Conservation (phyloP, 2,329 filamentous ascomycete species). For the Ceratocystis huliohia region DNA sequence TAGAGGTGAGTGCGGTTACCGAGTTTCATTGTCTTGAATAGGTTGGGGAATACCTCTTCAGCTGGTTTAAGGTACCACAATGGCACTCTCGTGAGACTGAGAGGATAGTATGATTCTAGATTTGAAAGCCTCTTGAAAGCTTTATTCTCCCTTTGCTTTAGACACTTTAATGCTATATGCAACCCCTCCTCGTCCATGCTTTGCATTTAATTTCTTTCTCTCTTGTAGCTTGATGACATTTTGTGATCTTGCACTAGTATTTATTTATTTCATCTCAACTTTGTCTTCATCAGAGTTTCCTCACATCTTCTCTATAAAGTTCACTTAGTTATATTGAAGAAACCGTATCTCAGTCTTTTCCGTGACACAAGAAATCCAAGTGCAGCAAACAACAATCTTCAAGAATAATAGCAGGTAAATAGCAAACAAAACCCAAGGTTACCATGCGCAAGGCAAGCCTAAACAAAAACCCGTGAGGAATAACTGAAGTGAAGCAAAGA, state of each 20-base stretch:
- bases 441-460: conserved; percentile 1
- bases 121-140: conserved; percentile 34
- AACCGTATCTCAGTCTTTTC: too few relatives aligned
- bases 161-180: too few relatives aligned
- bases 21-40: conserved; percentile 66
- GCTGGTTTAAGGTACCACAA: conserved; percentile 61
- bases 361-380: not conserved
- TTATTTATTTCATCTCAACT: too few relatives aligned
- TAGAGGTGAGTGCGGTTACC: conserved; percentile 71
- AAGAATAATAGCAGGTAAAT: not conserved
- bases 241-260: too few relatives aligned
- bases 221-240: too few relatives aligned
- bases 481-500: not conserved
- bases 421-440: conserved; percentile 7
- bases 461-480: conserved; percentile 17
- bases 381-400: not conserved
- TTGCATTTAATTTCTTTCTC: too few relatives aligned
- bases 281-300: too few relatives aligned
- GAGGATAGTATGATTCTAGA: too few relatives aligned
- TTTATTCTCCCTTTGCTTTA: conserved; percentile 46
- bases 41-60: conserved; percentile 58
- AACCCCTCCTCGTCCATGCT: too few relatives aligned
- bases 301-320: too few relatives aligned
- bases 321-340: too few relatives aligned
- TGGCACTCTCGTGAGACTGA: conserved; percentile 27